Evolutionary conservation across 768 basidiomycete species (phyloP).

Genomic region (Agrocybe praecox): DNA sequence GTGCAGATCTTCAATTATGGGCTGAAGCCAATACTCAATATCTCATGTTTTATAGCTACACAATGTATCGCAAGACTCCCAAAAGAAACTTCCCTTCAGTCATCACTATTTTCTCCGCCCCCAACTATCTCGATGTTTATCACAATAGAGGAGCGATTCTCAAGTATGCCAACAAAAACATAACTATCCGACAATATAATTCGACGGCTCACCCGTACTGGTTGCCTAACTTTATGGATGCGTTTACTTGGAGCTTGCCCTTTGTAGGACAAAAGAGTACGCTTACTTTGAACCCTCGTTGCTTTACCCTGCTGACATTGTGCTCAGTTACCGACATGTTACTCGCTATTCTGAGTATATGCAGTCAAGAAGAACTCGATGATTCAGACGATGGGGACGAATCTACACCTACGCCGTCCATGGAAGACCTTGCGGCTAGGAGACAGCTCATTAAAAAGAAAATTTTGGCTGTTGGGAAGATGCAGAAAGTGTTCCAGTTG

Average conservation of each 20-base stretch:
- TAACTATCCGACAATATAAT: constrained; percentile 91
- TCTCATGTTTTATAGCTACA: constrained; percentile 51
- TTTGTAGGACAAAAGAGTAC: constrained; percentile 96
- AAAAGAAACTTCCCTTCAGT: constrained; percentile 95
- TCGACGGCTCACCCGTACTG: constrained; percentile 86
- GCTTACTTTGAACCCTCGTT: constrained; percentile 27
- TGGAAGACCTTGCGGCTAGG: constrained; percentile 63
- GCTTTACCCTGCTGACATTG: neutral
- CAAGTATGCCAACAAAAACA: constrained; percentile 96
- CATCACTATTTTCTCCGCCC: constrained; percentile 97
- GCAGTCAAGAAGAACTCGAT: constrained; percentile 89
- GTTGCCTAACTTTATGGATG: constrained; percentile 97
- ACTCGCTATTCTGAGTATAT: constrained; percentile 90
- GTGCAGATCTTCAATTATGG: constrained; percentile 18
- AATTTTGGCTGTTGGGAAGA: constrained; percentile 95
- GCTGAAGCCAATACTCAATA: constrained; percentile 2
- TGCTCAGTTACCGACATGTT: constrained; percentile 93
- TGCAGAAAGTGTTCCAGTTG: constrained; percentile 94
- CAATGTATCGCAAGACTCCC: constrained; percentile 95
- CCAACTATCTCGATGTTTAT: constrained; percentile 96
- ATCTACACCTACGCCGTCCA: constrained; percentile 31
- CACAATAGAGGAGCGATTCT: constrained; percentile 96
- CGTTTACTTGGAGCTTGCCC: constrained; percentile 96
- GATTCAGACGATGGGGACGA: constrained; percentile 51
- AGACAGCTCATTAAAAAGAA: constrained; percentile 96